These are phyloP conservation scores for Erodium maritimum DNA, from an alignment of 345 rosid genomes.

Conservation along the genomic window DNA sequence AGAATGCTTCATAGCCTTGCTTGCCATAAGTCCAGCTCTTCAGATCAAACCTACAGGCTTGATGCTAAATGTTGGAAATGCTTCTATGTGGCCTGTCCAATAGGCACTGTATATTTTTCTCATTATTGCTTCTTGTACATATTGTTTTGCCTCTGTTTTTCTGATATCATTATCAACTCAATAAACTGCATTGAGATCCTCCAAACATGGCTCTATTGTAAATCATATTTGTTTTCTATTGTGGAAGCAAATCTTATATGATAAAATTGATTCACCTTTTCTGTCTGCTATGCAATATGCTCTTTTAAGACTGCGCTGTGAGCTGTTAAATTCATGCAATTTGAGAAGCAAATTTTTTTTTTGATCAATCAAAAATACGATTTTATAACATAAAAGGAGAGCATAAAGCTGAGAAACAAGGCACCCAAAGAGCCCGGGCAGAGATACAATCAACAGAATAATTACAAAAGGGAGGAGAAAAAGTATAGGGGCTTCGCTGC, in stretches of 20 bases:
- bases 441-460: no score
- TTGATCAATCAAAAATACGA: no score
- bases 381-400: no score
- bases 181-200: background rate
- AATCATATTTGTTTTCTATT: background rate
- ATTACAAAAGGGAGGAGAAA: no score
- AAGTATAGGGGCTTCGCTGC: no score
- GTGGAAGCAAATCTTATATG: background rate
- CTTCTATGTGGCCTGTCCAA: conserved; percentile 27
- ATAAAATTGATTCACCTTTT: no score
- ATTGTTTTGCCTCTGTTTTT: background rate
- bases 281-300: no score
- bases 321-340: no score
- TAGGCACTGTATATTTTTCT: conserved; percentile 1
- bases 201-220: background rate
- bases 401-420: no score
- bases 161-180: background rate
- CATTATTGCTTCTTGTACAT: background rate
- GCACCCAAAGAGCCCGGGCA: no score
- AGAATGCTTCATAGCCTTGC: conserved; percentile 51
- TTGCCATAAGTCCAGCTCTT: conserved; percentile 54
- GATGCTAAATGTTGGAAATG: conserved; percentile 23
- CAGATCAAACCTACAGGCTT: conserved; percentile 42
- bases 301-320: no score
- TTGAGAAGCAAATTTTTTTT: no score